Evolutionary conservation across 345 rosid species (phyloP).

Genomic region (Brassica carinata): DNA sequence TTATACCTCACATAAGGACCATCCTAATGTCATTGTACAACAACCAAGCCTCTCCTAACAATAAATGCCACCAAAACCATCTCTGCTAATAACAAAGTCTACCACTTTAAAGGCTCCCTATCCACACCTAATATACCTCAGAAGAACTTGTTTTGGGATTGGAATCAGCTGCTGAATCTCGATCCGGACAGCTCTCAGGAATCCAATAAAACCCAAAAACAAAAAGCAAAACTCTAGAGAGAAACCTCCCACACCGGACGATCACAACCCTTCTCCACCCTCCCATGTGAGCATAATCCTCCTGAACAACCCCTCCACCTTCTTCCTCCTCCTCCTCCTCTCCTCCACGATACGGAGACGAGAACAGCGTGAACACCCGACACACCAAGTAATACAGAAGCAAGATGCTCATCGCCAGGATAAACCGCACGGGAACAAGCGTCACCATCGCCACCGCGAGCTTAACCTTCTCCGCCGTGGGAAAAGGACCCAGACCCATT

Average conservation of each 20-base stretch:
- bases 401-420: constrained; percentile 56
- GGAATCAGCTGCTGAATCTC: background rate
- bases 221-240: constrained; percentile 73
- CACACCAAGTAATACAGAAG: constrained; percentile 75
- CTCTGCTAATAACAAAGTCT: constrained; percentile 1
- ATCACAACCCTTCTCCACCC: constrained; percentile 90
- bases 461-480: constrained; percentile 64
- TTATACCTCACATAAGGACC: constrained; percentile 32
- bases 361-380: constrained; percentile 76
- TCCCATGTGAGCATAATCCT: constrained; percentile 88
- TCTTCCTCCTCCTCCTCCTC: constrained; percentile 52
- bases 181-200: constrained; percentile 46
- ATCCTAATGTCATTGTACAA: background rate
- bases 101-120: constrained; percentile 24
- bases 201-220: constrained; percentile 96
- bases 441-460: constrained; percentile 64
- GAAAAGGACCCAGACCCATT: constrained; percentile 87
- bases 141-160: constrained; percentile 1
- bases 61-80: background rate
- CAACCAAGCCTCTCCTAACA: background rate
- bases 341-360: constrained; percentile 69
- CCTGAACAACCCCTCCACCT: constrained; percentile 52
- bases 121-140: background rate
- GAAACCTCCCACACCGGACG: constrained; percentile 65
- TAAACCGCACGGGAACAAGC: constrained; percentile 69